Conservation (phyloP, 352 stramenopile genomes). For the Phytopythium cucurbitacearum region DNA sequence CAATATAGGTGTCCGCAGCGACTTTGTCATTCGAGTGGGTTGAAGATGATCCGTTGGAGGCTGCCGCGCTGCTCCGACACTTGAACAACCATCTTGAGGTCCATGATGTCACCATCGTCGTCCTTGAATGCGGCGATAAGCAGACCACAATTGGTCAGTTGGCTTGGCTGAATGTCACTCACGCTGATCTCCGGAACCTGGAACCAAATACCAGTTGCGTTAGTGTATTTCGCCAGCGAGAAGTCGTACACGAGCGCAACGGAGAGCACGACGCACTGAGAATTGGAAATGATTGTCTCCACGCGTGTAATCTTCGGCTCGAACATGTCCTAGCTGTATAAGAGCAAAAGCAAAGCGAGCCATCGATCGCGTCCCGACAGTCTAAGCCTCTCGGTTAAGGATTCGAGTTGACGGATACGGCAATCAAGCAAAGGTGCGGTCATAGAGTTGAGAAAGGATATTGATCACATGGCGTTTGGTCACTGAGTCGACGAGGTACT, state of each 20-base stretch:
- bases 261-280: slow-evolving; percentile 38
- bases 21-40: slow-evolving; percentile 68
- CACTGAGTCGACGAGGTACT: slow-evolving; percentile 86
- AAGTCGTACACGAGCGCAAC: not conserved
- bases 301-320: slow-evolving; percentile 49
- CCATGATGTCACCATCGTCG: slow-evolving; percentile 67
- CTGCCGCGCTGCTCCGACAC: slow-evolving; percentile 70
- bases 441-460: slow-evolving; percentile 46
- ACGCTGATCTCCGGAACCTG: slow-evolving; percentile 71
- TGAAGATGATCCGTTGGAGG: slow-evolving; percentile 87
- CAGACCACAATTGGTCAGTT: slow-evolving; percentile 86
- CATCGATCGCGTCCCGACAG: not conserved
- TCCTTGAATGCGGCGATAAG: slow-evolving; percentile 80
- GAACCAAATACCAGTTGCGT: not conserved
- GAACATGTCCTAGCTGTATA: slow-evolving; percentile 70
- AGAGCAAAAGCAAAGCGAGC: slow-evolving; percentile 7
- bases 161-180: slow-evolving; percentile 67
- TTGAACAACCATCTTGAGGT: slow-evolving; percentile 88
- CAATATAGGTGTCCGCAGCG: not conserved
- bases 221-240: not conserved
- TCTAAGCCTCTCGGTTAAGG: slow-evolving; percentile 21
- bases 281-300: slow-evolving; percentile 86
- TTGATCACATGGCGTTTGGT: slow-evolving; percentile 85
- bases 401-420: slow-evolving; percentile 1
- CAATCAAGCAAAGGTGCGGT: slow-evolving; percentile 5